Conservation (phyloP, 2,329 filamentous ascomycete genomes). For the Celoporthe dispersa region DNA sequence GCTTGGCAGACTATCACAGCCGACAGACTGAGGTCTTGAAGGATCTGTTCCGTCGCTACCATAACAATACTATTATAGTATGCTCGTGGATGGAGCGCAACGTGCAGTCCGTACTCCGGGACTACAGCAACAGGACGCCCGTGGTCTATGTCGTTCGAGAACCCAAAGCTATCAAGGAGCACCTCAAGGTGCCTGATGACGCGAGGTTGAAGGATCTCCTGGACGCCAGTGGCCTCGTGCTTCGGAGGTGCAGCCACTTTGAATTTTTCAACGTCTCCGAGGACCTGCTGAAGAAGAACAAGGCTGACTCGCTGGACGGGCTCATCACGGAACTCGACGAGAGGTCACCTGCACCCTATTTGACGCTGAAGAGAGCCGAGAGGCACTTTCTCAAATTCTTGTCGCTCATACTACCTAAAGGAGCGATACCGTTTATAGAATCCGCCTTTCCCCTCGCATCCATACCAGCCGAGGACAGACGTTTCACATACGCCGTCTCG, state of each 20-base stretch:
- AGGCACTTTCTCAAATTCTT: conserved; percentile 72
- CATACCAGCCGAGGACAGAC: conserved; percentile 62
- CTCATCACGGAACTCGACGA: conserved; percentile 40
- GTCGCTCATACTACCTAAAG: conserved; percentile 60
- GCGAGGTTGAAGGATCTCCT: conserved; percentile 63
- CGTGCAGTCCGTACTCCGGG: conserved; percentile 62
- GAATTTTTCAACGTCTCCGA: conserved; percentile 80
- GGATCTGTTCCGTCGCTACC: conserved; percentile 61
- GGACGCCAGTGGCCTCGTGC: conserved; percentile 59
- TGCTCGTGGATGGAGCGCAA: conserved; percentile 73
- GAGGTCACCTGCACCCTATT: conserved; percentile 58
- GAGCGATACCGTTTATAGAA: conserved; percentile 61
- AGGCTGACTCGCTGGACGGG: conserved; percentile 38
- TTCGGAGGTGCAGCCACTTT: conserved; percentile 70
- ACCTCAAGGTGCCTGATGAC: conserved; percentile 61
- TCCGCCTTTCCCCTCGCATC: conserved; percentile 68
- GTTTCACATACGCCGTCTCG: conserved; percentile 70
- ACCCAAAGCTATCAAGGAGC: conserved; percentile 64
- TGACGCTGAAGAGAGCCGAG: conserved; percentile 71
- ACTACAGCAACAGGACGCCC: conserved; percentile 67
- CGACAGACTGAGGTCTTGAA: conserved; percentile 67
- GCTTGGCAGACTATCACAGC: conserved; percentile 64
- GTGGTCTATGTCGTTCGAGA: conserved; percentile 74
- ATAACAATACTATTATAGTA: conserved; percentile 68
- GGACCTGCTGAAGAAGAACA: conserved; percentile 35